Conservation (phyloP, 2,329 filamentous ascomycete genomes). For the Cercospora citrullina region DNA sequence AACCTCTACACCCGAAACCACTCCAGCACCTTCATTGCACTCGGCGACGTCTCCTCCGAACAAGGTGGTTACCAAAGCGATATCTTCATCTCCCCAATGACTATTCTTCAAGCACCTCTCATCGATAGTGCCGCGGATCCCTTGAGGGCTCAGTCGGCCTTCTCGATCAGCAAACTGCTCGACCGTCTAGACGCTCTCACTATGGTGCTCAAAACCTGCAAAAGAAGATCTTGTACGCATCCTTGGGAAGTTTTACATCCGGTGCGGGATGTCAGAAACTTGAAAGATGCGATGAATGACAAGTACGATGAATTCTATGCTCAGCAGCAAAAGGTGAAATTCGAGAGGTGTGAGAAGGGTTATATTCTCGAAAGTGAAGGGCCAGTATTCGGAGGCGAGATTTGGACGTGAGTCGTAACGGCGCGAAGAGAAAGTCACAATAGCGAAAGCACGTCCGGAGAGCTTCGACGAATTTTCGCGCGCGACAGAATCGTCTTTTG, state of each 20-base stretch:
- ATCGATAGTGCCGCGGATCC: not conserved
- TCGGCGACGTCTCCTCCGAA: not conserved
- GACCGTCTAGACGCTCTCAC: conserved; percentile 25
- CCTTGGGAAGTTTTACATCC: conserved; percentile 26
- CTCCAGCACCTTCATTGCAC: not conserved
- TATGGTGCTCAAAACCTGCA: conserved; percentile 28
- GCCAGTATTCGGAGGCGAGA: conserved; percentile 11
- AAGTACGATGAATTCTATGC: conserved; percentile 23
- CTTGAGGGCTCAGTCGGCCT: not conserved
- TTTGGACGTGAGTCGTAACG: not conserved
- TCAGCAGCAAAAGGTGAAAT: conserved; percentile 20
- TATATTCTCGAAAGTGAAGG: conserved; percentile 29
- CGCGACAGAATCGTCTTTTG: not conserved
- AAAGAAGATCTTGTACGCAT: conserved; percentile 19
- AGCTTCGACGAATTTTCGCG: not conserved
- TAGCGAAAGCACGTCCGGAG: not conserved
- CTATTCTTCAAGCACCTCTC: not conserved
- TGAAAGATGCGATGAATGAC: conserved; percentile 17
- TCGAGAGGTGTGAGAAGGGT: conserved; percentile 28
- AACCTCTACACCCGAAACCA: conserved; percentile 22
- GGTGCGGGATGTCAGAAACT: conserved; percentile 6
- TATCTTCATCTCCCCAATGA: not conserved
- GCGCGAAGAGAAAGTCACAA: not conserved
- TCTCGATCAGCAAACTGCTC: conserved; percentile 8
- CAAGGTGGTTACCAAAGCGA: not conserved